phyloP scores from a whole-genome alignment of 148 eudicot genomes.

The Heliamphora exappendiculata region DNA sequence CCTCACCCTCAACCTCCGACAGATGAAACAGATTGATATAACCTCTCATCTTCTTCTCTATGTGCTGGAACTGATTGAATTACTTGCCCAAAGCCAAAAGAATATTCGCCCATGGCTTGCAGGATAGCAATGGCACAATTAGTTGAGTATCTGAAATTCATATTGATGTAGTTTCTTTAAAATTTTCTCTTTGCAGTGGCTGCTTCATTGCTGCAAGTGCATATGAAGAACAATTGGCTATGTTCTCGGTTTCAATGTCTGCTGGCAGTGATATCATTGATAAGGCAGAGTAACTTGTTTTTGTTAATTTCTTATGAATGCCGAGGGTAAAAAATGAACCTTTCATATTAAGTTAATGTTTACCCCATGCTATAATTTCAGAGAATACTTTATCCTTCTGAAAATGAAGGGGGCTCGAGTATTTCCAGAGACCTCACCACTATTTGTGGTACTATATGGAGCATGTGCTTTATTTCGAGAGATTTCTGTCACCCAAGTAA shows the following conservation, averaged over 20 bases:
- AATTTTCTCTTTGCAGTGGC: conserved; percentile 52
- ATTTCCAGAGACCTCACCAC: conserved; percentile 25
- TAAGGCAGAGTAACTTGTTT: conserved; percentile 42
- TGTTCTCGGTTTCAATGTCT: conserved; percentile 63
- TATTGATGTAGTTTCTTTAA: conserved; percentile 7
- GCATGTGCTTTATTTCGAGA: conserved; percentile 91
- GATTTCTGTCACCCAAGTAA: conserved; percentile 34
- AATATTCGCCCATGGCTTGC: neutral
- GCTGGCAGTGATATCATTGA: conserved; percentile 59
- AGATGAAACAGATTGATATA: neutral
- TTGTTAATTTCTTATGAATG: neutral
- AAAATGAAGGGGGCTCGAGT: conserved; percentile 37
- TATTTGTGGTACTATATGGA: conserved; percentile 84
- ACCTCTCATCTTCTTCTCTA: neutral
- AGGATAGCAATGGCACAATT: neutral
- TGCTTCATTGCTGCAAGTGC: conserved; percentile 82
- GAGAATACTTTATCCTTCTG: conserved; percentile 68
- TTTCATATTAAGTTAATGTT: neutral
- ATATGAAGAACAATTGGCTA: conserved; percentile 64
- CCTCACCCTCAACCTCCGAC: neutral
- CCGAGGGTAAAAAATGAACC: too few relatives aligned
- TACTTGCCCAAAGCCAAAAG: neutral
- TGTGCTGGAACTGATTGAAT: neutral
- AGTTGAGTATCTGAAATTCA: neutral
- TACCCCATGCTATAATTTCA: conserved; percentile 21